phyloP scores from a whole-genome alignment of 1,284 basidiomycete genomes.

The Trichosporon faecale region DNA sequence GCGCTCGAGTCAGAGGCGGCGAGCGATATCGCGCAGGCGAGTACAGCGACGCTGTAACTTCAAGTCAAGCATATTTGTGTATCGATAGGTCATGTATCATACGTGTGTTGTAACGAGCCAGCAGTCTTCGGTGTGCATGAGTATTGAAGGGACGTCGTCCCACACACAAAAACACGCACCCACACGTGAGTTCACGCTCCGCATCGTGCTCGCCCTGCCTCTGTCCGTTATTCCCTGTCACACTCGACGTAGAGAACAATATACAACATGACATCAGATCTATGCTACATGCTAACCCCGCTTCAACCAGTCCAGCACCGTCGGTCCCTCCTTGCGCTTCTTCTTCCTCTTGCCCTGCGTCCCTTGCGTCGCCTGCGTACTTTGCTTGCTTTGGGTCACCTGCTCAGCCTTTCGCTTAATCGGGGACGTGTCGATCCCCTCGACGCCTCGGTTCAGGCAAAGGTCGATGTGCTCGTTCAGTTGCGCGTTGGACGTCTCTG shows the following conservation, averaged over 20 bases:
- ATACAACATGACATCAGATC: neutral
- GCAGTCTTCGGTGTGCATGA: too few species aligned
- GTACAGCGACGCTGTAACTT: neutral
- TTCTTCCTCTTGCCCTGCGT: slow-evolving; percentile 1
- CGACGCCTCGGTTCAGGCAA: slow-evolving; percentile 45
- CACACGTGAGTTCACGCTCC: too few species aligned
- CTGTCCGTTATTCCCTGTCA: too few species aligned
- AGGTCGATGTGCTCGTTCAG: slow-evolving; percentile 51
- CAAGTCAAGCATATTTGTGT: neutral
- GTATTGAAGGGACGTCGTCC: too few species aligned
- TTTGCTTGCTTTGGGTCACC: neutral
- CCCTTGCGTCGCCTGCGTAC: slow-evolving; percentile 1
- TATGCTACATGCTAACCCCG: neutral
- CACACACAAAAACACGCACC: too few species aligned
- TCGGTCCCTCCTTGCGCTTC: slow-evolving; percentile 17
- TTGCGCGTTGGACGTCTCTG: slow-evolving; percentile 39
- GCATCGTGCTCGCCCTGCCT: too few species aligned
- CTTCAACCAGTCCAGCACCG: slow-evolving; percentile 33
- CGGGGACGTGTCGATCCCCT: slow-evolving; percentile 26
- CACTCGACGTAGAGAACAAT: too few species aligned
- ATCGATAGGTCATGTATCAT: neutral
- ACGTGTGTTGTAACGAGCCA: too few species aligned
- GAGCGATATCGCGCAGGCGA: neutral
- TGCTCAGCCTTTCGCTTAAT: slow-evolving; percentile 18
- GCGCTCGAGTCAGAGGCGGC: neutral